Percentiles rank a stretch among this genome's conserved stretches.
phyloP scores from a whole-genome alignment of 1,139 yeast species.

The Kodamaea sp. region DNA sequence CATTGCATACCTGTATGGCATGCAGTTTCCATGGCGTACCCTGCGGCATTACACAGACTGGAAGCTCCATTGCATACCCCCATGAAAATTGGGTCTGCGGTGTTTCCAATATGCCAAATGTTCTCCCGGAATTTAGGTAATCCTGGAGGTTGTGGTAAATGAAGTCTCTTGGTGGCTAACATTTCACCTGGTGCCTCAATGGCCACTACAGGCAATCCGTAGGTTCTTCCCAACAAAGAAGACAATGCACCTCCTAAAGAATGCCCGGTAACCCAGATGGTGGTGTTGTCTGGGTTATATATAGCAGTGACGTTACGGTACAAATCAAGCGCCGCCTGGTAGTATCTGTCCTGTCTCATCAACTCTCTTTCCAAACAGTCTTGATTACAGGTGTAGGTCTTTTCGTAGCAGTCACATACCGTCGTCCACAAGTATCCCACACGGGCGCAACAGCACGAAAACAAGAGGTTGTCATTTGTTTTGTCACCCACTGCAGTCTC shows the following conservation, averaged over 20 bases:
- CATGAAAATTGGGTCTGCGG: constrained; percentile 96
- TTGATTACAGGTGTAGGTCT: constrained; percentile 86
- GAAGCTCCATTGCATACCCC: constrained; percentile 97
- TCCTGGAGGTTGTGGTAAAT: constrained; percentile 93
- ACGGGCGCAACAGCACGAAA: constrained; percentile 96
- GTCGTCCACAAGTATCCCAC: constrained; percentile 91
- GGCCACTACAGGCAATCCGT: constrained; percentile 85
- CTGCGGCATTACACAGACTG: constrained; percentile 86
- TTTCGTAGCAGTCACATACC: constrained; percentile 90
- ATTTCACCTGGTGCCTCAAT: constrained; percentile 94
- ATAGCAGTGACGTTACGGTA: constrained; percentile 67
- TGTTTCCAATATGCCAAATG: constrained; percentile 94
- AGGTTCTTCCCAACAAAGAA: constrained; percentile 81
- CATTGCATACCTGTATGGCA: constrained; percentile 93
- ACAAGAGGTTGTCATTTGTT: constrained; percentile 80
- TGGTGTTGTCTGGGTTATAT: constrained; percentile 63
- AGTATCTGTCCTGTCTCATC: constrained; percentile 74
- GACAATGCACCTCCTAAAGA: constrained; percentile 92
- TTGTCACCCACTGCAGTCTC: constrained; percentile 83
- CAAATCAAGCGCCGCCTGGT: constrained; percentile 75
- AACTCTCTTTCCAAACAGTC: constrained; percentile 81
- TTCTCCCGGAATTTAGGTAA: constrained; percentile 76
- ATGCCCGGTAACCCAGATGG: constrained; percentile 93
- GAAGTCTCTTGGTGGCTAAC: constrained; percentile 79
- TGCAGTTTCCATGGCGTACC: constrained; percentile 96